A percentile compares a stretch with the other conserved stretches of the same genome.
Evolutionary conservation across 1,139 yeast genomes (phyloP).

Genomic region (Pichia inconspicua): DNA sequence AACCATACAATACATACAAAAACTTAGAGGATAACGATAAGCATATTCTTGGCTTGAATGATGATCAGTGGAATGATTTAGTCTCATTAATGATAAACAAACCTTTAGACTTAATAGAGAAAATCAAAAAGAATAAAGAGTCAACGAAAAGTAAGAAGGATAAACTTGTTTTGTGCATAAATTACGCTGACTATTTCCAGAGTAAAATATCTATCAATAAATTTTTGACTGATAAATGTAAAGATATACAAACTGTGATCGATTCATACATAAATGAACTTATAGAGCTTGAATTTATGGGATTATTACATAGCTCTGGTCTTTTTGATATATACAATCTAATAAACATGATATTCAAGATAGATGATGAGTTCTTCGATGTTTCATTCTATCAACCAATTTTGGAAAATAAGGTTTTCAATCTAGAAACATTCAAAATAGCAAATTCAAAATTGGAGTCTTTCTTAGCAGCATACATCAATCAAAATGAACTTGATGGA

Average conservation of each 20-base stretch:
- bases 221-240: slow-evolving; percentile 24
- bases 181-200: slow-evolving; percentile 52
- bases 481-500: slow-evolving; percentile 49
- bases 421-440: slow-evolving; percentile 32
- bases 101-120: slow-evolving; percentile 40
- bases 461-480: slow-evolving; percentile 52
- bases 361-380: slow-evolving; percentile 45
- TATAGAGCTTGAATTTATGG: slow-evolving; percentile 26
- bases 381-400: slow-evolving; percentile 55
- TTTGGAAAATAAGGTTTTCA: slow-evolving; percentile 55
- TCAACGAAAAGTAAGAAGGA: slow-evolving; percentile 17
- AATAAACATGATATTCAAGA: slow-evolving; percentile 63
- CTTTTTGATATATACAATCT: slow-evolving; percentile 52
- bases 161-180: slow-evolving; percentile 40
- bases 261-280: slow-evolving; percentile 31
- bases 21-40: slow-evolving; percentile 24
- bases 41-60: slow-evolving; percentile 32
- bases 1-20: slow-evolving; percentile 16
- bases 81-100: slow-evolving; percentile 36
- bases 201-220: slow-evolving; percentile 48
- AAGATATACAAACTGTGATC: slow-evolving; percentile 33
- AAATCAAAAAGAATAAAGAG: slow-evolving; percentile 25
- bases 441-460: slow-evolving; percentile 40
- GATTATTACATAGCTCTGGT: slow-evolving; percentile 41
- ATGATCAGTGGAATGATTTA: slow-evolving; percentile 31